Base-by-base conservation (phyloP, 352 stramenopile species). In the Phytophthora colocasiae region DNA sequence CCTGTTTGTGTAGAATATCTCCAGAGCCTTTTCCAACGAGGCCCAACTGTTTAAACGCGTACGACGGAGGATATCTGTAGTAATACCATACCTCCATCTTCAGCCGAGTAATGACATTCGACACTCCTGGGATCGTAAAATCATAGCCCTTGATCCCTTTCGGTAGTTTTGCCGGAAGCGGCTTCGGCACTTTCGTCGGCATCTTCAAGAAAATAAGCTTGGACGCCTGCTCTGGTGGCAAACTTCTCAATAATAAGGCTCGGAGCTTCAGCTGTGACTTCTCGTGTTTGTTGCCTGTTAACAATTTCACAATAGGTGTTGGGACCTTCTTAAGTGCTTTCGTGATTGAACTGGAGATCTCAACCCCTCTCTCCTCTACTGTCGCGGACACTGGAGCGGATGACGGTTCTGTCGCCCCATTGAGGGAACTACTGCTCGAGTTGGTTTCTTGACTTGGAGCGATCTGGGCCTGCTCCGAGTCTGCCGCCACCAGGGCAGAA, bases 71-170 rank as follows among this genome's bases (percentile, higher is more conserved):
- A 15, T 36, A 5, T 22, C 47, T 44, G 39, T 65, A 65, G n/a
- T 45, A 58, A 24, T 32, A 65, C 47, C 57, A 65, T 12, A 58
- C 26, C 29, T 58, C 19, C 57, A 65, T 50, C n/a, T 58, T 54
- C n/a, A 65, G 12, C 4, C 36, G 36, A 51, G 38, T 51, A 38
- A 53, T 44, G 38, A 36, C 45, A 17, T 58, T 41, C 0, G 24
- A 52, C 19, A 64, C 29, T 12, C 57, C 57, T 8, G 57, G 57
- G 36, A 64, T 51, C 10, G 49, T 64, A 29, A 64, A 64, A 34
- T 38, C 6, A 9, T n/a, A 43, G 2, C 39, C 32, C 36, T 56
- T 63, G 15, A 55, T 29, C 2, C 38, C 50, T 8, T 43, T 41
- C 36, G 45, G 45, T 22, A 64, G n/a, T 12, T 14, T 57, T 11